Base-by-base conservation (phyloP, 768 basidiomycete species). In the Leccinum ochraceum region DNA sequence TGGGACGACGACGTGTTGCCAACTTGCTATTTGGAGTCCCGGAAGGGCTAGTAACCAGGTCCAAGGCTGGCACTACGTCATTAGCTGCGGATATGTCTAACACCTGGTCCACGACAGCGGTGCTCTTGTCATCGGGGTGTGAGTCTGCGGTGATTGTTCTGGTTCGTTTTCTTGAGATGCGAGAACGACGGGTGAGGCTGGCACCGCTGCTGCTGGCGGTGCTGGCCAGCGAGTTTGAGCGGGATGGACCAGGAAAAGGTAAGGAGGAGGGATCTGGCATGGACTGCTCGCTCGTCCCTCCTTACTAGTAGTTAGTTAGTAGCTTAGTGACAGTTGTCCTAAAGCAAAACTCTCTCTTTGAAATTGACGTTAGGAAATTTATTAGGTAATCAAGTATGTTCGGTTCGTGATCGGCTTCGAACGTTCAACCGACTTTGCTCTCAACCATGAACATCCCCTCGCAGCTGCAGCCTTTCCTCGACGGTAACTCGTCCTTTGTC, bases 131-230 rank as follows among this genome's bases (percentile, higher is more conserved):
- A 56, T 76, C 73, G 60, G 48, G 57, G 60, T 51, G 60, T 61
- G 62, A 73, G 64, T 56, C 62, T 58, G 51, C 74, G 69, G 80
- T 82, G 57, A 82, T 73, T 24, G 86, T 84, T 69, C 71, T 78
- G 55, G 83, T 84, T 73, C 86, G 83, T 62, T 81, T 76, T 67
- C 83, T 77, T 49, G 79, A 81, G 61, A 82, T 73, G 49, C 73
- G 71, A 26, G 74, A 74, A 52, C 83, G 81, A 63, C 86, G 83
- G 36, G 79, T 69, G 52, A 87, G 80, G 66, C 81, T 81, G 28
- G 77, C 74, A 4, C 76, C 78, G 66, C 83, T 85, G 57, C 74
- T 77, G 60, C 79, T 74, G 70, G 81, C 82, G 20, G 81, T 73
- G 60, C 75, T 76, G 5, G 75, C 71, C 46, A 62, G 61, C 2